Evolutionary conservation across 129 eudicot species (phyloP).

Genomic region (Centaurea solstitialis): DNA sequence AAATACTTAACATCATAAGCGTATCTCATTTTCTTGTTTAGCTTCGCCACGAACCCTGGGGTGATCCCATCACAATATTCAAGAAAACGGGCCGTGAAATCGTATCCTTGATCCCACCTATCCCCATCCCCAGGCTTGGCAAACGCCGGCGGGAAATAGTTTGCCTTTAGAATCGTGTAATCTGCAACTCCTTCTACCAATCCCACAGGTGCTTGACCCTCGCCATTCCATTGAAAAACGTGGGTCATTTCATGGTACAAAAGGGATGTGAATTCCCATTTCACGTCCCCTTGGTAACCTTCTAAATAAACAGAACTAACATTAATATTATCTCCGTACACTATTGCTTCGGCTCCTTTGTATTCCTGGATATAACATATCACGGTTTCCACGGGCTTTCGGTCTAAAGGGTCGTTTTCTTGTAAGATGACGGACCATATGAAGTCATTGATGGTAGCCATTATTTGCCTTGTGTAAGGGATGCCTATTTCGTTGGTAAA

Average conservation of each 20-base stretch:
- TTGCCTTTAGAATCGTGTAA: slow-evolving; percentile 15
- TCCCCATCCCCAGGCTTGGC: slow-evolving; percentile 3
- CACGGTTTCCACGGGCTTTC: slow-evolving; percentile 1
- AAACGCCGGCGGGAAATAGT: background rate
- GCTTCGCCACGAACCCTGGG: background rate
- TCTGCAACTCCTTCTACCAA: slow-evolving; percentile 28
- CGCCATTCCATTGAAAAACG: slow-evolving; percentile 19
- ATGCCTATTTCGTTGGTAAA: slow-evolving; percentile 15
- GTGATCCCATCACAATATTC: slow-evolving; percentile 8
- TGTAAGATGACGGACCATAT: slow-evolving; percentile 26
- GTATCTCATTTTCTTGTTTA: slow-evolving; percentile 6
- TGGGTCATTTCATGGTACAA: slow-evolving; percentile 33
- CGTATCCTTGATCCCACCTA: slow-evolving; percentile 18
- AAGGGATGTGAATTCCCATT: slow-evolving; percentile 5
- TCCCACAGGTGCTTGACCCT: background rate
- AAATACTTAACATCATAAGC: background rate
- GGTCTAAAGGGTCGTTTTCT: slow-evolving; percentile 9
- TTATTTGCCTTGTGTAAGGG: slow-evolving; percentile 20
- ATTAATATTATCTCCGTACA: slow-evolving; percentile 17
- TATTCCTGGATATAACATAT: background rate
- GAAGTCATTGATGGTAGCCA: background rate
- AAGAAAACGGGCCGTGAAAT: slow-evolving; percentile 1
- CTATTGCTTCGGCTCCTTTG: slow-evolving; percentile 8
- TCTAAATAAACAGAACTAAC: background rate
- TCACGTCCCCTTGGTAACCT: background rate